Percentiles rank a stretch among this genome's conserved stretches.
Conservation (phyloP, 305 asterid genomes). For the Fraxinus baroniana region DNA sequence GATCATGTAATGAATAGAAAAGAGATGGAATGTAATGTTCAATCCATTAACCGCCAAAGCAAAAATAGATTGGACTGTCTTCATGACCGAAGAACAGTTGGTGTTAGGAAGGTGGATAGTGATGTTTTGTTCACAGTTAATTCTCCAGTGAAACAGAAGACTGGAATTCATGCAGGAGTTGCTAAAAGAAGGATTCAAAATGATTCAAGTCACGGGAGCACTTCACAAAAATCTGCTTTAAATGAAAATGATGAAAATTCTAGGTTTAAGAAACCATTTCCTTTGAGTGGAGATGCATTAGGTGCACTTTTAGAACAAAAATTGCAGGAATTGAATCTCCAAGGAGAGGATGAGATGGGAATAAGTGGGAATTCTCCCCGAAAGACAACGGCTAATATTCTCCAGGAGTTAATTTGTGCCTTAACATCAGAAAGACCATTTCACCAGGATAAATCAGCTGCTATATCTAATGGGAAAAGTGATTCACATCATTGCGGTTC, state of each 20-base stretch:
- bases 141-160: constrained; percentile 48
- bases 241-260: constrained; percentile 30
- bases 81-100: constrained; percentile 34
- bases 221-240: constrained; percentile 24
- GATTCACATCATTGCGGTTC: constrained; percentile 17
- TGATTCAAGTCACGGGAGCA: constrained; percentile 23
- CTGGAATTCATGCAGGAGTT: constrained; percentile 29
- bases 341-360: constrained; percentile 54
- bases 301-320: constrained; percentile 74
- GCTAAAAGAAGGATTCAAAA: constrained; percentile 34
- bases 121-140: constrained; percentile 46
- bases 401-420: constrained; percentile 87
- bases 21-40: constrained; percentile 27
- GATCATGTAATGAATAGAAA: constrained; percentile 32
- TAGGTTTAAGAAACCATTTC: constrained; percentile 33
- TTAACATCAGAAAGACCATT: constrained; percentile 59
- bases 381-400: constrained; percentile 74
- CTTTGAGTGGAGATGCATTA: constrained; percentile 65
- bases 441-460: constrained; percentile 33
- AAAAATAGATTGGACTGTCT: constrained; percentile 22
- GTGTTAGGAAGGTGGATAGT: constrained; percentile 21
- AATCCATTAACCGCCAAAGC: constrained; percentile 20
- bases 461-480: constrained; percentile 27
- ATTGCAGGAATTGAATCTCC: constrained; percentile 72
- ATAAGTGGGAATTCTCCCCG: constrained; percentile 41